Evolutionary conservation across 106 monocot genomes (phyloP), one percentile per base, ranked within the genome.

Genomic region (Dendrobium nobile): DNA sequence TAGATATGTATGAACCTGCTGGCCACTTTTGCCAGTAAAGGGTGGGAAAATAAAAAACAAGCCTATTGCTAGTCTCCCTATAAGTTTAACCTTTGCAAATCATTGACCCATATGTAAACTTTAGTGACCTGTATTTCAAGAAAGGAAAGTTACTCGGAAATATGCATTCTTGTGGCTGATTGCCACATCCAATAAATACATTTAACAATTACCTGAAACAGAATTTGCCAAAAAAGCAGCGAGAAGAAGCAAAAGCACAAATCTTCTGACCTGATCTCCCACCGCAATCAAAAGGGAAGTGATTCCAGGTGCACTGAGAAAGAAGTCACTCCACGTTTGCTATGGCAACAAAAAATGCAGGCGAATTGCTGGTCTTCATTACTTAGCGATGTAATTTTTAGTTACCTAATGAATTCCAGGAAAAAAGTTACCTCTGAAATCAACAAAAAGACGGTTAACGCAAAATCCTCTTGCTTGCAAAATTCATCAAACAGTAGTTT

Each of bases 181-280:
- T 37, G 37, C 37, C 37, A 37, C 37, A 37, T 10, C 51, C 51
- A 61, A 61, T 7, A 61, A 61, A 33, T 31, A 11, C 70, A 61
- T 33, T 70, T 33, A 70, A 70, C 37, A 37, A 37, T 70, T 70
- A 70, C 70, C 70, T 70, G 70, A 70, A 37, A 37, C 33, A 70
- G 37, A 70, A 37, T 37, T 70, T 37, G 33, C 70, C 70, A 33
- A 33, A 70, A 70, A 33, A 37, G 70, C 70, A 70, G 70, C 70
- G 4, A 70, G 70, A 70, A 70, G 33, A 26, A 67, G 37, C 19
- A 24, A 67, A 28, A 67, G 27, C 26, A 27, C 67, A 67, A 15
- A 37, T 37, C 37, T 70, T 37, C 3, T 11, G n/a, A 16, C 37
- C 33, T 51, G 61, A 61, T 22, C 61, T 22, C 56, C 10, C 37